Percentiles rank a stretch among this genome's conserved stretches.
phyloP scores from a whole-genome alignment of 2,329 filamentous ascomycete genomes.

The Beauveria varroae region DNA sequence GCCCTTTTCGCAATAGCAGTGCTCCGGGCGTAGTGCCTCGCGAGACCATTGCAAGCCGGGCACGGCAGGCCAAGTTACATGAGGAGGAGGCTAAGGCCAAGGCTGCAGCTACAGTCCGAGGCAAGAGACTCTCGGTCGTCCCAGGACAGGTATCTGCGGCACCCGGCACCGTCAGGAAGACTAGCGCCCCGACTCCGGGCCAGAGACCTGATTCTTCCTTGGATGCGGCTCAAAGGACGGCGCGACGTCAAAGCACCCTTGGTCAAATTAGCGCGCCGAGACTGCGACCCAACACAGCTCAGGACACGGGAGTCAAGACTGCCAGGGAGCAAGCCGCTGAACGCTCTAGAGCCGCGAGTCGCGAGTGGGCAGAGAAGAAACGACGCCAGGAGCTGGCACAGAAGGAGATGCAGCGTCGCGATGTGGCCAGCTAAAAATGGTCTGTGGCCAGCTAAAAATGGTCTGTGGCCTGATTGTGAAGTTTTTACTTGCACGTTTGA shows the following conservation, averaged over 20 bases:
- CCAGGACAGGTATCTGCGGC: slow-evolving; percentile 20
- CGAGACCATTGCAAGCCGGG: slow-evolving; percentile 51
- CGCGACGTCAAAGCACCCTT: slow-evolving; percentile 11
- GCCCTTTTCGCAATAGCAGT: slow-evolving; percentile 42
- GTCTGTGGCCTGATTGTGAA: not conserved
- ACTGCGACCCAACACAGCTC: slow-evolving; percentile 43
- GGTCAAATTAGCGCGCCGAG: slow-evolving; percentile 31
- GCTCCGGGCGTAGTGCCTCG: slow-evolving; percentile 38
- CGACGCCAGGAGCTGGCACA: slow-evolving; percentile 30
- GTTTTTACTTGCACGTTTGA: not conserved
- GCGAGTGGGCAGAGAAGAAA: slow-evolving; percentile 57
- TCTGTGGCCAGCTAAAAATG: not conserved
- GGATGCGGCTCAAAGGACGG: not conserved
- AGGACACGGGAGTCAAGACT: slow-evolving; percentile 44
- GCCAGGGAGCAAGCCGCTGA: slow-evolving; percentile 56
- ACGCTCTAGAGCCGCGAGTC: slow-evolving; percentile 48
- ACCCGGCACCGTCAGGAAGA: slow-evolving; percentile 15
- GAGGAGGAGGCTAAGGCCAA: slow-evolving; percentile 19
- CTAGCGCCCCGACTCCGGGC: not conserved
- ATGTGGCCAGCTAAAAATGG: not conserved
- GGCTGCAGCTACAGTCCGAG: slow-evolving; percentile 11
- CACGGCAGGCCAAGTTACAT: slow-evolving; percentile 39
- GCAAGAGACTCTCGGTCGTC: slow-evolving; percentile 17
- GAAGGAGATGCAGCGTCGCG: not conserved
- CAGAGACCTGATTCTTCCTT: slow-evolving; percentile 1